Evolutionary conservation across 2,329 filamentous ascomycete genomes (phyloP).

Genomic region (Tricladium varicosporioides): DNA sequence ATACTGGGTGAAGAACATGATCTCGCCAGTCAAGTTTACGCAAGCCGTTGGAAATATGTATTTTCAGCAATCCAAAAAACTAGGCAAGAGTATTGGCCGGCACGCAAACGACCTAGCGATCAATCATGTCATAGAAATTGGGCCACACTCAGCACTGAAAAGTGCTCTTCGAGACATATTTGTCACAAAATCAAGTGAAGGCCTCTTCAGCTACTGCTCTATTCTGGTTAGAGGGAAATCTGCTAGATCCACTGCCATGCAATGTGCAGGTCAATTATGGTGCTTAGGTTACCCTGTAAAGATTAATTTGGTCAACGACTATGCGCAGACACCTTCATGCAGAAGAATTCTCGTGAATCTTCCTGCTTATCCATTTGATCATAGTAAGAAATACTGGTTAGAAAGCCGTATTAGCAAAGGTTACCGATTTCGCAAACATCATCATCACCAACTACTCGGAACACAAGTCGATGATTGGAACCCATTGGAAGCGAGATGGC

Average conservation of each 20-base stretch:
- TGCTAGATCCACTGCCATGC: neutral
- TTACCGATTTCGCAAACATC: conserved; percentile 44
- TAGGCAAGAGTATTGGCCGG: neutral
- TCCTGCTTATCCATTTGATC: conserved; percentile 53
- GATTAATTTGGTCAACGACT: neutral
- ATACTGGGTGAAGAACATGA: conserved; percentile 3
- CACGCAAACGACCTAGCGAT: no score
- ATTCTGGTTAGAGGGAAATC: neutral
- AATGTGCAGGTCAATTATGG: neutral
- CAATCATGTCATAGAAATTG: neutral
- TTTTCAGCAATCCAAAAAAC: neutral
- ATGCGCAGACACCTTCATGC: no score
- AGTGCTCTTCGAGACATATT: conserved; percentile 2
- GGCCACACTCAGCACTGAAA: conserved; percentile 1
- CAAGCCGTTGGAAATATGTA: neutral
- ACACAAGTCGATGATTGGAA: conserved; percentile 20
- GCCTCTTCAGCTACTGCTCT: neutral
- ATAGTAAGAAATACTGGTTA: conserved; percentile 49
- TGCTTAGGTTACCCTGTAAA: neutral
- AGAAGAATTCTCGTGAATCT: conserved; percentile 39
- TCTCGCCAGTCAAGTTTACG: neutral
- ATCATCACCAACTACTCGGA: conserved; percentile 37
- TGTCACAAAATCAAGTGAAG: neutral
- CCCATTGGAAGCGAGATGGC: conserved; percentile 28
- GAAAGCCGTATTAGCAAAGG: conserved; percentile 47